Base-by-base conservation (phyloP, 2,329 filamentous ascomycete species). In the Penicillium sp. region DNA sequence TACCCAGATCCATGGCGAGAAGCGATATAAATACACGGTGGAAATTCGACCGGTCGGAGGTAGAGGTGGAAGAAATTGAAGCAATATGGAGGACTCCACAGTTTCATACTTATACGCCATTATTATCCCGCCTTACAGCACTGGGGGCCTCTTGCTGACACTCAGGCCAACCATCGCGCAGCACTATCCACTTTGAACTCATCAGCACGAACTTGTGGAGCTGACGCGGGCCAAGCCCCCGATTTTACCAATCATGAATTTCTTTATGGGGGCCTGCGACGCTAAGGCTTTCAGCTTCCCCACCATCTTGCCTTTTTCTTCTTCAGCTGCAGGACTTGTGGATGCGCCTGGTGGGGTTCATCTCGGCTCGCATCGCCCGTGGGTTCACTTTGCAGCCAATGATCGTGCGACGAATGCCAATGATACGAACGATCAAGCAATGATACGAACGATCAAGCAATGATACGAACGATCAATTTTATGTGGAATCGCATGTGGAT, bases 341-440 rank as follows among this genome's bases (percentile, higher is more conserved):
- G 53, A 45, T 43, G 47, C 39, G 27, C 50, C 29, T 55, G 46
- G 39, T 27, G 35, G 25, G 53, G 50, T 46, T 47, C 19, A 29
- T 39, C 19, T 50, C 53, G 53, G 53, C 53, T 55, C 53, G 53
- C 53, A 55, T 55, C 53, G 46, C 53, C 53, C 43, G 53, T 50
- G 47, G 53, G 46, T 44, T 45, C 44, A 26, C 50, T 35, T 25
- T 21, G 13, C 25, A 26, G 46, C 53, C 53, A 55, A 55, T 55
- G 9, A 50, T 35, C 14, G 39, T 39, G 16, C 14, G 35, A 13
- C 7, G 16, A 50, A 44, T 55, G 37, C 45, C 29, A 35, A 50
- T 50, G 21, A 43, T 42, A 54, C 29, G 53, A 54, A 16, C 33
- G 46, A 54, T 44, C 48, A 37, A 37, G n/a, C 29, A 35, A 50